These are phyloP conservation scores for Carex cristatella DNA, from an alignment of 176 grass and related monocot genomes.

Conservation along the genomic window DNA sequence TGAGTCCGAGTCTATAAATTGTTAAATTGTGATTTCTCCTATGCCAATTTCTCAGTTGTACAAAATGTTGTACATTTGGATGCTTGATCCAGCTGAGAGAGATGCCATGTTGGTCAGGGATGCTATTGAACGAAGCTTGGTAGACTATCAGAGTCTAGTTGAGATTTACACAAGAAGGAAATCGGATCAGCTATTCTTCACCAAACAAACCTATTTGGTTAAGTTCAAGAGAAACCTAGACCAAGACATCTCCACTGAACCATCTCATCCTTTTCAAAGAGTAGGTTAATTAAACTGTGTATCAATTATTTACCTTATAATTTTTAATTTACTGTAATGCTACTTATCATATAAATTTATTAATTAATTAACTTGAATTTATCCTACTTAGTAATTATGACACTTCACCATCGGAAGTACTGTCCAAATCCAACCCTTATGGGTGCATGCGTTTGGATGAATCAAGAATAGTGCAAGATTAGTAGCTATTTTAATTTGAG, in stretches of 20 bases:
- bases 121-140: slow-evolving; percentile 34
- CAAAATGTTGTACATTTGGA: slow-evolving; percentile 69
- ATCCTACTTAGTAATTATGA: not conserved
- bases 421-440: not conserved
- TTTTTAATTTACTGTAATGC: not conserved
- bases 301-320: not conserved
- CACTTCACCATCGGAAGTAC: not conserved
- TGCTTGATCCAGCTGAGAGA: slow-evolving; percentile 64
- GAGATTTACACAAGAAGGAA: slow-evolving; percentile 89
- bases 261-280: slow-evolving; percentile 57
- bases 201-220: slow-evolving; percentile 61
- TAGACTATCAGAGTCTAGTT: slow-evolving; percentile 45
- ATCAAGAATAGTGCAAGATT: no score
- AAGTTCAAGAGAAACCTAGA: slow-evolving; percentile 79
- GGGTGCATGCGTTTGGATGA: no score
- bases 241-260: slow-evolving; percentile 65
- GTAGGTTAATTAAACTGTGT: slow-evolving; percentile 25
- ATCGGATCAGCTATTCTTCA: slow-evolving; percentile 89
- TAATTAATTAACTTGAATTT: not conserved
- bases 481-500: no score
- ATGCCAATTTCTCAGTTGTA: slow-evolving; percentile 38
- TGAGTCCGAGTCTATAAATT: not conserved
- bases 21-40: not conserved
- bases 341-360: not conserved
- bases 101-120: slow-evolving; percentile 56